Conservation (phyloP, 208 protist genomes). For the Leishmania tropica region DNA sequence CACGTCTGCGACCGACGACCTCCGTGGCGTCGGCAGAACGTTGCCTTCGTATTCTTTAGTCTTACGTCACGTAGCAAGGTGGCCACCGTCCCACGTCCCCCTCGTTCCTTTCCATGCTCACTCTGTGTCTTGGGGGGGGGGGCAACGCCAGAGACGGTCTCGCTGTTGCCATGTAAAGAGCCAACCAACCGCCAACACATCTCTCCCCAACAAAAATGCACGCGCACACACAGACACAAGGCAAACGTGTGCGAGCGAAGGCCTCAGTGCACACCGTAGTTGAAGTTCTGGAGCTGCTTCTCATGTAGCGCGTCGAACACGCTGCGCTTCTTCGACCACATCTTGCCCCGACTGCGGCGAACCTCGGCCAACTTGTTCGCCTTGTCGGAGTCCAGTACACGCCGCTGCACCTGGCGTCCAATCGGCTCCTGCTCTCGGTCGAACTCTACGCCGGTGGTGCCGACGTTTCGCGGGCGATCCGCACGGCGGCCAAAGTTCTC, state of each 20-base stretch:
- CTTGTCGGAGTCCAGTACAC: constrained; percentile 86
- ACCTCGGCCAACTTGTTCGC: constrained; percentile 76
- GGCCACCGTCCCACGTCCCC: neutral
- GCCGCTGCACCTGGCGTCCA: constrained; percentile 87
- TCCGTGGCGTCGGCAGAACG: neutral
- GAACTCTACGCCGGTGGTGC: constrained; percentile 85
- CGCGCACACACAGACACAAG: neutral
- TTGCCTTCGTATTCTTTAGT: neutral
- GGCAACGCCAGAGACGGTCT: neutral
- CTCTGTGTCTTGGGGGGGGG: neutral
- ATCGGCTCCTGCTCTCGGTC: constrained; percentile 93
- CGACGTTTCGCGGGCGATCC: constrained; percentile 63
- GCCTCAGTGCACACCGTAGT: constrained; percentile 70
- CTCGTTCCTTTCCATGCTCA: neutral
- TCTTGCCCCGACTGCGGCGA: constrained; percentile 70
- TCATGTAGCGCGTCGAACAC: constrained; percentile 86
- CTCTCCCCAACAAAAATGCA: neutral
- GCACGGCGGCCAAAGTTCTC: constrained; percentile 90
- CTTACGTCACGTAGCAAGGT: neutral
- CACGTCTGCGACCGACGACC: neutral
- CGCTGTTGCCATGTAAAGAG: neutral
- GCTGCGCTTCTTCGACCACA: constrained; percentile 88
- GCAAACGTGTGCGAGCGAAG: neutral
- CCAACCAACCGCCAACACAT: neutral
- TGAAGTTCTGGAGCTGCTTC: constrained; percentile 89